Base-by-base conservation (phyloP, 2,329 filamentous ascomycete genomes). In the Verticillium isaacii region DNA sequence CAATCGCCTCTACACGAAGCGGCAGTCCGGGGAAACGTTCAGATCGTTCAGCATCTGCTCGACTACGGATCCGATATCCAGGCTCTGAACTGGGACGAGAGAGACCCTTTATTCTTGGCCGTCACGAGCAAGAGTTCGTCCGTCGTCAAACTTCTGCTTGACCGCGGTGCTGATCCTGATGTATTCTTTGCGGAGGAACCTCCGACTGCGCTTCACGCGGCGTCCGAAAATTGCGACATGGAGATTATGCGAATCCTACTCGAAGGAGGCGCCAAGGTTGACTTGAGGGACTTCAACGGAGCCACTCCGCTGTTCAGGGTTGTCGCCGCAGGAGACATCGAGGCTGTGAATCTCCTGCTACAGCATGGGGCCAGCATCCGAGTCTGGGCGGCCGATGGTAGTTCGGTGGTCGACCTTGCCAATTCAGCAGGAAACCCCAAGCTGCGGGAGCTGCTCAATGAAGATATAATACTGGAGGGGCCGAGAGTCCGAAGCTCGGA, bases 381-480 rank as follows among this genome's bases (percentile, higher is more conserved):
- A 14, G 45, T 41, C 8, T 25, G 23, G 32, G 15, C 32, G 3
- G 19, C n/a, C 11, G 19, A 36, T 12, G 19, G 19, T 17, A 17
- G 19, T 8, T 39, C 56, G n/a, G 56, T 52, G 34, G 19, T 58
- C 14, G 59, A 61, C 34, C 45, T 63, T 25, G 56, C 56, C 8
- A 29, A 61, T 29, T 29, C 29, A 29, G 29, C 29, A 5, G 56
- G 56, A 6, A 61, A 63, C 32, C 4, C 14, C 3, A 56, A 63
- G 32, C 59, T 63, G 45, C 55, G 56, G 7, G 56, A 61, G 32
- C 56, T 59, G 14, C 59, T 63, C 12, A 23, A 61, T 8, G 56
- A 25, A 19, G 59, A 63, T n/a, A 58, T 17, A 3, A 54, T 61
- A 1, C 37, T 57, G 14, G 32, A 57, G 54, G 62, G 62, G 15